phyloP scores from a whole-genome alignment of 306 rosid genomes.

The Purshia tridentata region DNA sequence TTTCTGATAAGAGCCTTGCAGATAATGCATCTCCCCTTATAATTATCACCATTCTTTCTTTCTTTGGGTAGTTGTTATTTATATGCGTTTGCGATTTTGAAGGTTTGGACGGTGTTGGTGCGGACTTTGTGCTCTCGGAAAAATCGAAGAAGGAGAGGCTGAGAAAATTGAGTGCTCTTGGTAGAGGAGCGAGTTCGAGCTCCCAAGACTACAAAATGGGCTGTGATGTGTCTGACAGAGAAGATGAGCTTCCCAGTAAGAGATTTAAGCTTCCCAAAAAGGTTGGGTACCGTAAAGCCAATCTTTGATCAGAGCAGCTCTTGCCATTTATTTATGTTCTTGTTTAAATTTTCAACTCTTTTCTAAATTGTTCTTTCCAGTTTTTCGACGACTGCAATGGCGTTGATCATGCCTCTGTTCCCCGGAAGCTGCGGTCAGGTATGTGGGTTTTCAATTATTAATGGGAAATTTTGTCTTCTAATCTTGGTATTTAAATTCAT shows the following conservation, averaged over 20 bases:
- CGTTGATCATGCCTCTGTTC: constrained; percentile 64
- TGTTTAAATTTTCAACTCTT: background rate
- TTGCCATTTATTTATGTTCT: background rate
- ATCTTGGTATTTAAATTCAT: background rate
- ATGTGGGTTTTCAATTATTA: constrained; percentile 17
- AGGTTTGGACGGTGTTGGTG: constrained; percentile 29
- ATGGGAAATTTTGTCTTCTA: background rate
- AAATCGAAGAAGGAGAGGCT: constrained; percentile 66
- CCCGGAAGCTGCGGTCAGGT: constrained; percentile 82
- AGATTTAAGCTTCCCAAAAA: constrained; percentile 47
- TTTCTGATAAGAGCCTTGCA: constrained; percentile 37
- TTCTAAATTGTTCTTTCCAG: constrained; percentile 23
- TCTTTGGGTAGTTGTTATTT: constrained; percentile 6
- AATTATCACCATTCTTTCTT: constrained; percentile 20
- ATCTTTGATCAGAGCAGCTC: background rate
- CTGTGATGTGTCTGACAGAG: constrained; percentile 38
- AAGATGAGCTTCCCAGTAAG: constrained; percentile 34
- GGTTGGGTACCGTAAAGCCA: constrained; percentile 30
- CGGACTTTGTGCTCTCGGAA: constrained; percentile 35
- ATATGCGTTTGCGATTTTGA: constrained; percentile 16
- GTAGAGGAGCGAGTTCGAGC: constrained; percentile 35
- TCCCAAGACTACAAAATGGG: constrained; percentile 44
- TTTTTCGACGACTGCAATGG: constrained; percentile 46
- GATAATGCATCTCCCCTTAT: constrained; percentile 43
- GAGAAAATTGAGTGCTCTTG: constrained; percentile 49